Base-by-base conservation (phyloP, 106 monocot species). In the Allium fistulosum region DNA sequence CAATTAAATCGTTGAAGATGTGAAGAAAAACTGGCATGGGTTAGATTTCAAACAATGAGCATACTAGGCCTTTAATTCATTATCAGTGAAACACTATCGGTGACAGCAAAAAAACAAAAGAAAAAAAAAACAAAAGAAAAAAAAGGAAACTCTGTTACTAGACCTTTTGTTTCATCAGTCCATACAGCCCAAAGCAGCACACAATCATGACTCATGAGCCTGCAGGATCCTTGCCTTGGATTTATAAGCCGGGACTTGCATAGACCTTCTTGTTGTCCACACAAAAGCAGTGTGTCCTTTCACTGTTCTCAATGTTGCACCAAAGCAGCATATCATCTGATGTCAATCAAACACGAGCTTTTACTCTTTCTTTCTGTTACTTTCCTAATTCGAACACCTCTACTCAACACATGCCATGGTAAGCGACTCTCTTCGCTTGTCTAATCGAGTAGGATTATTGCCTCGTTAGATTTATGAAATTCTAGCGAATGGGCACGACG, bases 191-290 rank as follows among this genome's bases (percentile, higher is more conserved):
- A 2, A 0, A 37, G 1, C 5, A 37, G 17, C 27, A 71, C 1
- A 63, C 77, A 2, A 66, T 78, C 28, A 15, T 71, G 11, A 2
- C 59, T 78, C 28, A 15, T 71, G 11, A 52, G 71, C 51, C 59
- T 78, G 8, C 37, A 37, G 37, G 10, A 62, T 4, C 71, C 77
- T 28, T 77, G 90, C 80, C 69, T 90, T 13, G 62, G 51, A 15
- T 90, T 74, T 69, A 78, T 84, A 49, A 74, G 73, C 5, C 77
- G 74, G 26, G 82, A 74, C 65, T 56, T 77, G 3, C 37, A 76
- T 10, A 46, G 78, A 0, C 53, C 68, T 22, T 53, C 85, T 13
- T 6, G 70, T 83, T 14, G 73, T 90, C 47, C 67, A 73, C 70
- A 49, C 76, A 0, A 11, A 63, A 12, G 18, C 66, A 10, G 61